phyloP scores from a whole-genome alignment of 73 alveolate species.

The Diophrys sp. region DNA sequence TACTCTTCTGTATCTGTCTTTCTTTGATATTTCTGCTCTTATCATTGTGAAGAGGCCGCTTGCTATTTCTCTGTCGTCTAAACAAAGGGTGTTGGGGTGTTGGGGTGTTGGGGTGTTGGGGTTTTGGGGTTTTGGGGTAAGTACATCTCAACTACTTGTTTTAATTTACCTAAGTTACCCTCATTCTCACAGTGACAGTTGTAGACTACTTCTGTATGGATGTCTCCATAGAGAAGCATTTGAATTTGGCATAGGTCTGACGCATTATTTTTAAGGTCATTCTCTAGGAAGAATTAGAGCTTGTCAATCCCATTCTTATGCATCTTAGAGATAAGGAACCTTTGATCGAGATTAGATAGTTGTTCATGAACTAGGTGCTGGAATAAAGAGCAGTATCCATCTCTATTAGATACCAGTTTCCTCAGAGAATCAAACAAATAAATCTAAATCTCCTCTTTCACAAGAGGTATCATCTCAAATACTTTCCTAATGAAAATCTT shows the following conservation, averaged over 20 bases:
- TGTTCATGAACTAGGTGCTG: not conserved
- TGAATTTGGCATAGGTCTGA: not conserved
- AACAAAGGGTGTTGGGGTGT: too few relatives aligned
- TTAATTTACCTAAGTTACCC: too few relatives aligned
- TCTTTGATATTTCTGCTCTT: too few relatives aligned
- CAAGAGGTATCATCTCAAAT: not conserved
- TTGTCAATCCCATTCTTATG: not conserved
- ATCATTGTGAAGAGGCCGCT: too few relatives aligned
- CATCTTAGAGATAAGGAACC: not conserved
- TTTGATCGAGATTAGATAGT: not conserved
- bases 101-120: too few relatives aligned
- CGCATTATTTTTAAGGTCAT: not conserved
- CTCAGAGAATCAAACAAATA: not conserved
- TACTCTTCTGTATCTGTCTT: too few relatives aligned
- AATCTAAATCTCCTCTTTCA: not conserved
- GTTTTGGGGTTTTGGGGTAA: too few relatives aligned
- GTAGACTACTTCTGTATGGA: not conserved
- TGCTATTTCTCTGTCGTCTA: too few relatives aligned
- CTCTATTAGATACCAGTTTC: not conserved
- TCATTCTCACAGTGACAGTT: not conserved
- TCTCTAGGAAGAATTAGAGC: not conserved
- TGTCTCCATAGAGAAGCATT: not conserved
- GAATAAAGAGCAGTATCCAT: not conserved
- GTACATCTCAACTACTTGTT: too few relatives aligned
- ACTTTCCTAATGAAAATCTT: not conserved